These are phyloP conservation scores for Penicillium rolfsii DNA, from an alignment of 2,329 filamentous ascomycete genomes.

Conservation along the genomic window DNA sequence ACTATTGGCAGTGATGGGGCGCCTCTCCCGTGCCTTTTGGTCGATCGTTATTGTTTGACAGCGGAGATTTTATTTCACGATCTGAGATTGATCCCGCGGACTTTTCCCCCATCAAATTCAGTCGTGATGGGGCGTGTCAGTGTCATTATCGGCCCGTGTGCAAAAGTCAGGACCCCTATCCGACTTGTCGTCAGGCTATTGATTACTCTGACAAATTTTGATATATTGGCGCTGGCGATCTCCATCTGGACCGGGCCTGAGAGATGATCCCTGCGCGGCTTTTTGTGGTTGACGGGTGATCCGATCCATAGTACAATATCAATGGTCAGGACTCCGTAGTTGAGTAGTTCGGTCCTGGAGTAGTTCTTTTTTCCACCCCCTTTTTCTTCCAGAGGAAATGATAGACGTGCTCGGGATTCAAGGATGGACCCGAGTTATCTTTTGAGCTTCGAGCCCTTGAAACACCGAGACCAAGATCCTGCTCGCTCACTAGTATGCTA, in stretches of 20 bases:
- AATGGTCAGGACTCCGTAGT: not conserved
- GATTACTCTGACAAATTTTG: constrained; percentile 4
- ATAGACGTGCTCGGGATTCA: not conserved
- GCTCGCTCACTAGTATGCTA: not conserved
- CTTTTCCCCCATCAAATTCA: not conserved
- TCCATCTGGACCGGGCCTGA: constrained; percentile 6
- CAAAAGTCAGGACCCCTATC: not conserved
- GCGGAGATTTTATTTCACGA: not conserved
- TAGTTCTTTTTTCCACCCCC: not conserved
- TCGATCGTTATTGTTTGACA: not conserved
- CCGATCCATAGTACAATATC: not conserved
- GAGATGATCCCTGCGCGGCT: not conserved
- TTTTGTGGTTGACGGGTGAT: not conserved
- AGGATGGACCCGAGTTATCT: not conserved
- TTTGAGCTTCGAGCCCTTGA: no score
- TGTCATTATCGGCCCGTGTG: not conserved
- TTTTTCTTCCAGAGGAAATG: not conserved
- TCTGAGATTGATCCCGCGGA: not conserved
- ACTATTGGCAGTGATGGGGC: constrained; percentile 1
- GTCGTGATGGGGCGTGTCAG: not conserved
- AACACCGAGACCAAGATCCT: not conserved
- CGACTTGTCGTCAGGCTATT: constrained; percentile 3
- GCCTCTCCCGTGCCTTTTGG: constrained; percentile 4
- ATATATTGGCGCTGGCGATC: not conserved
- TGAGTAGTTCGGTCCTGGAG: no score